Evolutionary conservation across 768 basidiomycete species (phyloP).

Genomic region (Mycena pura): DNA sequence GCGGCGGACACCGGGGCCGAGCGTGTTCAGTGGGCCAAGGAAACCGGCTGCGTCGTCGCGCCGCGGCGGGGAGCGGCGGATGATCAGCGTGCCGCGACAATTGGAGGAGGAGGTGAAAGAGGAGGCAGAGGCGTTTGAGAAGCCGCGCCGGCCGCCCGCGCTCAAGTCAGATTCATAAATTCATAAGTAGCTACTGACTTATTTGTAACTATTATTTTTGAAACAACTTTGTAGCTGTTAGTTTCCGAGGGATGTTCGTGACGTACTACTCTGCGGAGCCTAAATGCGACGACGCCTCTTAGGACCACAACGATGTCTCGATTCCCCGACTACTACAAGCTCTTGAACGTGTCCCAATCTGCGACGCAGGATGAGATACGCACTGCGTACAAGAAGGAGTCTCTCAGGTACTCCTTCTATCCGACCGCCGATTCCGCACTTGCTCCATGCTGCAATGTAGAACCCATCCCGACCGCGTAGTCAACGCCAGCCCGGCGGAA

Average conservation of each 20-base stretch:
- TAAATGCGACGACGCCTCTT: neutral
- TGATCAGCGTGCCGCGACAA: conserved; percentile 39
- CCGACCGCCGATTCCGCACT: neutral
- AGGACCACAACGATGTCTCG: conserved; percentile 60
- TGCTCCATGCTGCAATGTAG: conserved; percentile 45
- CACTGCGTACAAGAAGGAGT: conserved; percentile 82
- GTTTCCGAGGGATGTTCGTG: neutral
- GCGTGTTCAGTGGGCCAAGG: neutral
- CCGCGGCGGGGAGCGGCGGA: conserved; percentile 24
- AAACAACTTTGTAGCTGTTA: neutral
- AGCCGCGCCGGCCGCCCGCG: conserved; percentile 50
- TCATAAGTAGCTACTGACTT: conserved; percentile 5
- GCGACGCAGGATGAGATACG: conserved; percentile 75
- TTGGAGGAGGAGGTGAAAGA: conserved; percentile 22
- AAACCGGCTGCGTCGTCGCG: conserved; percentile 6
- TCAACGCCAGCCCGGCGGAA: conserved; percentile 72
- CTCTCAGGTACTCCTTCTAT: conserved; percentile 54
- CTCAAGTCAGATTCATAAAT: conserved; percentile 15
- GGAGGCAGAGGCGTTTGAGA: conserved; percentile 31
- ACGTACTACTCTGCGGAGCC: conserved; percentile 7
- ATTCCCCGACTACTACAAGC: conserved; percentile 82
- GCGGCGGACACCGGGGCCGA: conserved; percentile 6
- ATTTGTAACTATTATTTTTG: conserved; percentile 11
- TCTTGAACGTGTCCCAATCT: conserved; percentile 61
- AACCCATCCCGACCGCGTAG: conserved; percentile 89